phyloP scores from a whole-genome alignment of 305 asterid species.

The Andrographis paniculata region DNA sequence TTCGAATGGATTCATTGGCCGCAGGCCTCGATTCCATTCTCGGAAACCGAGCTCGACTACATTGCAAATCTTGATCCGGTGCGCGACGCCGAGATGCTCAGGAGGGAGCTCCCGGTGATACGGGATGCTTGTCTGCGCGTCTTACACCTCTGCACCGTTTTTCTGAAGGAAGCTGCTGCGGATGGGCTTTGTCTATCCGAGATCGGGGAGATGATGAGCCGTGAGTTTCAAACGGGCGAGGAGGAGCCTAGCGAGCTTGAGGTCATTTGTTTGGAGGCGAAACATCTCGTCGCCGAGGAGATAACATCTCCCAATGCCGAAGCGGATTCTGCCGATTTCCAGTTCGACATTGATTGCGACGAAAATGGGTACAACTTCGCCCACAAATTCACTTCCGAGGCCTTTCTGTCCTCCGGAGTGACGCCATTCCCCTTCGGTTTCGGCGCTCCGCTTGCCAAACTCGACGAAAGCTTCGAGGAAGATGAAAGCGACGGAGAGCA shows the following conservation, averaged over 20 bases:
- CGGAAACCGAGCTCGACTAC: conserved; percentile 90
- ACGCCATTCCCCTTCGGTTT: conserved; percentile 44
- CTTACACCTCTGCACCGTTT: conserved; percentile 64
- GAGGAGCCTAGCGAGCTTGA: conserved; percentile 99
- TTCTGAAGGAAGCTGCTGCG: conserved; percentile 80
- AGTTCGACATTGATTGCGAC: conserved; percentile 72
- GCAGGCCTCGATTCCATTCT: conserved; percentile 92
- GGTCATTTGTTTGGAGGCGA: conserved; percentile 75
- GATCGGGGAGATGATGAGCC: conserved; percentile 98
- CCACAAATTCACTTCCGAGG: conserved; percentile 32
- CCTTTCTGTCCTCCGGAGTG: conserved; percentile 18
- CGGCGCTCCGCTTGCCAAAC: conserved; percentile 58
- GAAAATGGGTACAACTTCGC: conserved; percentile 31
- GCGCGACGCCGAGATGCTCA: conserved; percentile 66
- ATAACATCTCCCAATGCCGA: conserved; percentile 35
- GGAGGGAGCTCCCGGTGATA: conserved; percentile 85
- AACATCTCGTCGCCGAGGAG: conserved; percentile 53
- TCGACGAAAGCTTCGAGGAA: conserved; percentile 68
- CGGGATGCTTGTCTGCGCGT: conserved; percentile 92
- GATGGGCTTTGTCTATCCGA: conserved; percentile 89
- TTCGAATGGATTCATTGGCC: conserved; percentile 99
- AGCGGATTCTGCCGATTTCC: conserved; percentile 45
- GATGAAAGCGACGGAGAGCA: conserved; percentile 48
- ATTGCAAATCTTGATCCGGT: conserved; percentile 58
- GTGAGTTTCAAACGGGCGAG: conserved; percentile 80